These are phyloP conservation scores for Cylindrodendrum hubeiense DNA, from an alignment of 2,329 filamentous ascomycete genomes.

Conservation along the genomic window DNA sequence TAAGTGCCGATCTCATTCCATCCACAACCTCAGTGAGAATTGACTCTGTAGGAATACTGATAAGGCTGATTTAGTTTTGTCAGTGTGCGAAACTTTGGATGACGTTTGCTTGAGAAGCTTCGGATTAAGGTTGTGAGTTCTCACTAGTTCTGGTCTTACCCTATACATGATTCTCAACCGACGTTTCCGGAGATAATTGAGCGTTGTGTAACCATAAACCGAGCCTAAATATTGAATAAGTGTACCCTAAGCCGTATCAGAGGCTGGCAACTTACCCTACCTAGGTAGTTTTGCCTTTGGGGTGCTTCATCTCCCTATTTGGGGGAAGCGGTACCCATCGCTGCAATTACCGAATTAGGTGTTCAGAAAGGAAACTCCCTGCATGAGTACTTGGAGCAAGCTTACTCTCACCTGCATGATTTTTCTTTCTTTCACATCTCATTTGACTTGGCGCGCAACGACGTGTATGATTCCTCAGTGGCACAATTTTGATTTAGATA, in stretches of 20 bases:
- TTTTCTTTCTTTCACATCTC: no score
- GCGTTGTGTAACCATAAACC: not conserved
- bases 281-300: not conserved
- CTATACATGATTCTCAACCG: not conserved
- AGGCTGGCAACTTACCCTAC: not conserved
- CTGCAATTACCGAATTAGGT: no score
- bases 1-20: constrained; percentile 39
- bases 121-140: constrained; percentile 1
- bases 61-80: not conserved
- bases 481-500: no score
- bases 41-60: not conserved
- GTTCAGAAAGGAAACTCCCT: no score
- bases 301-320: not conserved
- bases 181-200: not conserved
- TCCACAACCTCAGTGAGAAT: constrained; percentile 14
- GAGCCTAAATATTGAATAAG: not conserved
- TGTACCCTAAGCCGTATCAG: not conserved
- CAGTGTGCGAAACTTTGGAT: not conserved
- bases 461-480: no score
- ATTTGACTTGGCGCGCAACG: no score
- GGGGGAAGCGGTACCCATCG: no score
- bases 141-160: not conserved
- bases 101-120: not conserved
- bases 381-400: no score
- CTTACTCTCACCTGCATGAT: no score